Evolutionary conservation across 805 yeast genomes (phyloP), one percentile per base, ranked within the genome.

Genomic region (Candida odintsovae): DNA sequence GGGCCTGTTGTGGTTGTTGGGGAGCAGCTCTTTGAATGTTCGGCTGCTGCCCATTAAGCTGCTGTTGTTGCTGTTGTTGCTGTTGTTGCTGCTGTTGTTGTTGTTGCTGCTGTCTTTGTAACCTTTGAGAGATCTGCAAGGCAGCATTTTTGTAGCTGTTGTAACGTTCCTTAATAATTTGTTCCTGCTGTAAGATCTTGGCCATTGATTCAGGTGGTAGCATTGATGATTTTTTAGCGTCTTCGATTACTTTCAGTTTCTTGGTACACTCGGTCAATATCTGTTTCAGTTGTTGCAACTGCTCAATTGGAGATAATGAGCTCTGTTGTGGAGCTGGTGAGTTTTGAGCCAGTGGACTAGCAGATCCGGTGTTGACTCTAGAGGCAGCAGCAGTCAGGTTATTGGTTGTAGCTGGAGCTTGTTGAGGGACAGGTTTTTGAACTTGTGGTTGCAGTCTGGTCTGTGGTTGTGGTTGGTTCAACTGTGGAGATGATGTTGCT

Each of bases 101-200:
- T 54, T 33, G 43, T 19, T 41, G 44, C 26, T 46, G 49, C 33
- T 47, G 50, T 42, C 38, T 42, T 33, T 44, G 45, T 4, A 47
- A 12, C 13, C 44, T 50, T 23, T 53, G 57, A 4, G 53, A 42
- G 7, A 54, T 28, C 12, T 40, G 26, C 28, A 69, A 59, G 1
- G 82, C 82, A 42, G 74, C 71, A 46, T 72, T 71, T 48, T 74
- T 76, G 53, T 75, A 78, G 41, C 74, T 75, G 20, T 72, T 71
- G 51, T 72, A 71, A 46, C 77, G 73, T 31, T 63, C 65, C 47
- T 67, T 73, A 52, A 76, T 57, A 35, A 75, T 75, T 18, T 66
- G 64, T 50, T 80, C 77, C 56, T 79, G 80, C 43, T 70, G 71
- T 13, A 69, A 68, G n/a, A 75, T 64, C 38, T 68, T 68, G 5